A percentile compares a stretch with the other conserved stretches of the same genome.
Conservation (phyloP, 2,329 filamentous ascomycete species). For the Xylariaceae sp. region DNA sequence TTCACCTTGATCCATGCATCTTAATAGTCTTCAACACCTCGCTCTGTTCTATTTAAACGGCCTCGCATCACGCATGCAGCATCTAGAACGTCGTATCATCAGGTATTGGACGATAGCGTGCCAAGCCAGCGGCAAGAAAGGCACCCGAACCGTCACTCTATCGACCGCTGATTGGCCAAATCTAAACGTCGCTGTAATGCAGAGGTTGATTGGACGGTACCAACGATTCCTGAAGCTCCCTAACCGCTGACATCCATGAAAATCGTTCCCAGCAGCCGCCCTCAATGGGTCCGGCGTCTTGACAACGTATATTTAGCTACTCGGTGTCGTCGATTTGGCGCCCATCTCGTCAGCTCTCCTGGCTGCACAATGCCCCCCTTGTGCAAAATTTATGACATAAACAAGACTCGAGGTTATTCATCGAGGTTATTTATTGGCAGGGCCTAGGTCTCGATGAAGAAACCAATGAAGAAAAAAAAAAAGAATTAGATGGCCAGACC, state of each 20-base stretch:
- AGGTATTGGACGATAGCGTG: slow-evolving; percentile 8
- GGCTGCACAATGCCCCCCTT: neutral
- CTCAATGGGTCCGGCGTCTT: slow-evolving; percentile 1
- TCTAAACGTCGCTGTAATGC: slow-evolving; percentile 10
- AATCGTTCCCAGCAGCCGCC: neutral
- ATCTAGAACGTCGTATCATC: slow-evolving; percentile 8
- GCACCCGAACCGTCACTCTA: neutral
- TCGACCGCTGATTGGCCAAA: slow-evolving; percentile 18
- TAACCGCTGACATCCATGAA: slow-evolving; percentile 22
- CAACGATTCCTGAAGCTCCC: neutral
- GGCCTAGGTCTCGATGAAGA: too few relatives aligned
- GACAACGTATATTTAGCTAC: slow-evolving; percentile 14
- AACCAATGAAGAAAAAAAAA: too few relatives aligned
- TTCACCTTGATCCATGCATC: neutral
- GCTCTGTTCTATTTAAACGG: slow-evolving; percentile 8
- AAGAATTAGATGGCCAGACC: too few relatives aligned
- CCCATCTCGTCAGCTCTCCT: neutral
- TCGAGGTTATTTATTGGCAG: too few relatives aligned
- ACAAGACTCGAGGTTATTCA: too few relatives aligned
- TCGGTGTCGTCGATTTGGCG: neutral
- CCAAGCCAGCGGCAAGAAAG: slow-evolving; percentile 15
- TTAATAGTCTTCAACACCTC: neutral
- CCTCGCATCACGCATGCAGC: slow-evolving; percentile 3
- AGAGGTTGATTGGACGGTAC: slow-evolving; percentile 20
- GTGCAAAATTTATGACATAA: too few relatives aligned